Evolutionary conservation across 2,329 filamentous ascomycete species (phyloP), one percentile per base, ranked within the genome.

Genomic region (Epicoccum sorghinum): DNA sequence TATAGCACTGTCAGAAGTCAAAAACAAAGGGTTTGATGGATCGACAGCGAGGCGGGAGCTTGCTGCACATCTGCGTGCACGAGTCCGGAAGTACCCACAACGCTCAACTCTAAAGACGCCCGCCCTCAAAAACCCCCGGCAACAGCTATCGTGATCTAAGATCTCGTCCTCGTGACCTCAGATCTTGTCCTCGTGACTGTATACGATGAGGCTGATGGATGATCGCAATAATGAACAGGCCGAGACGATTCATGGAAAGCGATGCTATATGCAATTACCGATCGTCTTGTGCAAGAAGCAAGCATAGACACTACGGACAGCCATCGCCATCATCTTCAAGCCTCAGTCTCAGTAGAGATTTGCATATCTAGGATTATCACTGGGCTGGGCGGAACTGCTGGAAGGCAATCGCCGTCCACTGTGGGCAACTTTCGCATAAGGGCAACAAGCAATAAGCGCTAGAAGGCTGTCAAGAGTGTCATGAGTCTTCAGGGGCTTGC

Each of bases 221-320:
- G 52, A 55, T 55, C 52, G 13, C 30, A 55, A 55, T 55, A 36
- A 45, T 24, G 29, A 30, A 47, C 42, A 30, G 32, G 27, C 52
- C 46, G 47, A 50, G 32, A 14, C 13, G 24, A 36, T 32, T 25
- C 27, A 27, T 14, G 32, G 14, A 38, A 24, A 45, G 44, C 22
- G 8, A 8, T 24, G 14, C 35, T 12, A 5, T 3, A 8, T 27
- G 24, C 22, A 27, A 40, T n/a, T 9, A 36, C 25, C n/a, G 18
- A 40, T 29, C 23, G 42, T 25, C 13, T 23, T 52, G 29, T 52
- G 48, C 41, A 41, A 52, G 36, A 29, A 45, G 29, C 27, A 52
- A 41, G 33, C 23, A 27, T 32, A 29, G 27, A 9, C 35, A 39
- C 25, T 10, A 13, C 12, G 8, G 14, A 41, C 22, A 36, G 30